Evolutionary conservation across 306 rosid genomes (phyloP).

Genomic region (Luffa aegyptiaca): DNA sequence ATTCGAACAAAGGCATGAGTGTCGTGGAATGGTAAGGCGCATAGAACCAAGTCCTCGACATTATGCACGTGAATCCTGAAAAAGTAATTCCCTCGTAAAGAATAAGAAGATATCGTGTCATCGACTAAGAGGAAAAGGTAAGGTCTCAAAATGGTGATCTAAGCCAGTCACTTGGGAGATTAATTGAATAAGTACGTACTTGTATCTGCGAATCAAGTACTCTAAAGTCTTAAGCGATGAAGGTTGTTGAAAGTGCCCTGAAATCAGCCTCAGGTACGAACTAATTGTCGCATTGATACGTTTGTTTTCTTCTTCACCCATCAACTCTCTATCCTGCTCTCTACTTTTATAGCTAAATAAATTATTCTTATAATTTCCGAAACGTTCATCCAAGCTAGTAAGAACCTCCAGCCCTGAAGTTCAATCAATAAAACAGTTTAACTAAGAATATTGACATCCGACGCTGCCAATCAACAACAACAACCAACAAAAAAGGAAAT

Average conservation of each 20-base stretch:
- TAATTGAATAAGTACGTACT: slow-evolving; percentile 34
- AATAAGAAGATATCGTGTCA: not conserved
- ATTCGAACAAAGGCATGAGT: slow-evolving; percentile 71
- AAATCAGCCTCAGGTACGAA: slow-evolving; percentile 53
- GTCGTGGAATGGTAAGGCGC: slow-evolving; percentile 82
- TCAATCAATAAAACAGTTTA: not conserved
- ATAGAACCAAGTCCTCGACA: slow-evolving; percentile 55
- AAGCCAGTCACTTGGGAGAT: not conserved
- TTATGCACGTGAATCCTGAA: slow-evolving; percentile 76
- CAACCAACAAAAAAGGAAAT: no score
- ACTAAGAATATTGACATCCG: not conserved
- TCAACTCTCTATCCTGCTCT: slow-evolving; percentile 73
- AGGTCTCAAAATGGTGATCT: not conserved
- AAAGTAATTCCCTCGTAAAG: slow-evolving; percentile 29
- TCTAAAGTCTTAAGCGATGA: slow-evolving; percentile 70
- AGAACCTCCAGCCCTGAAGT: slow-evolving; percentile 77
- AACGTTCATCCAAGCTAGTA: slow-evolving; percentile 43
- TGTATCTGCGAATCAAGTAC: slow-evolving; percentile 74
- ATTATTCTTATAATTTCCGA: slow-evolving; percentile 48
- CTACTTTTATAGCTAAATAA: slow-evolving; percentile 54
- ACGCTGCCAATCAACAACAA: not conserved
- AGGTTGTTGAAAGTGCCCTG: slow-evolving; percentile 44
- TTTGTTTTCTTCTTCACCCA: slow-evolving; percentile 53
- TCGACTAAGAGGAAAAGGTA: not conserved
- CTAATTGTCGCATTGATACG: slow-evolving; percentile 40